Base-by-base conservation (phyloP, 768 basidiomycete species). In the Lentinula sp. region DNA sequence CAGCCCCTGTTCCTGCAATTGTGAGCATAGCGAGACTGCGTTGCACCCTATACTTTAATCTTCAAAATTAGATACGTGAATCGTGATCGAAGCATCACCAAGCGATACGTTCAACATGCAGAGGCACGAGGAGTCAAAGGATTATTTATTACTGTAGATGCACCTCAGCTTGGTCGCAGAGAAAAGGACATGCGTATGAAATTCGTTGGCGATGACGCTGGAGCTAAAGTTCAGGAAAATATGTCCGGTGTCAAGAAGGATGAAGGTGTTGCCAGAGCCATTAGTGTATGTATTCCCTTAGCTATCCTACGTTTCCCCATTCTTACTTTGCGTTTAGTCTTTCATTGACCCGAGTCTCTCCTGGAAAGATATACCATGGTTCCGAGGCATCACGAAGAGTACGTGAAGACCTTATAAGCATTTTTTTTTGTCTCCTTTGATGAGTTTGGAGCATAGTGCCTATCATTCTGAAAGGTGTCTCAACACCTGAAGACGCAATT, bases 171-270 rank as follows among this genome's bases (percentile, higher is more conserved):
- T 9, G 96, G 96, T 46, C 84, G 95, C 12, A 82, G 95, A 62
- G 95, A 96, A 72, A 95, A 95, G 85, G 96, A 98, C 69, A 98
- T 98, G 95, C 81, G 96, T 20, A 91, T 90, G 86, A 96, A 94
- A 70, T 98, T 98, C 63, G 92, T 90, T 37, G 93, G 89, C 2
- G 89, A 87, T 33, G 85, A 85, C 65, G 84, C 82, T 62, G 81
- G 82, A 7, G 77, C 70, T 8, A 81, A 80, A 62, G 71, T 45
- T 85, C 85, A 3, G 74, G 79, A 20, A 69, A 77, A 49, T 79
- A 77, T 9, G 85, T 95, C 50, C 86, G 94, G 67, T 84, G 90
- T 60, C 13, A 60, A 60, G 59, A 60, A 60, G 50, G 86, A 90
- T 56, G 91, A 97, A 70, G 96, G 96, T 35, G 95, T 93, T 6